phyloP scores from a whole-genome alignment of 2,329 filamentous ascomycete genomes.

The Microdochium bolleyi region DNA sequence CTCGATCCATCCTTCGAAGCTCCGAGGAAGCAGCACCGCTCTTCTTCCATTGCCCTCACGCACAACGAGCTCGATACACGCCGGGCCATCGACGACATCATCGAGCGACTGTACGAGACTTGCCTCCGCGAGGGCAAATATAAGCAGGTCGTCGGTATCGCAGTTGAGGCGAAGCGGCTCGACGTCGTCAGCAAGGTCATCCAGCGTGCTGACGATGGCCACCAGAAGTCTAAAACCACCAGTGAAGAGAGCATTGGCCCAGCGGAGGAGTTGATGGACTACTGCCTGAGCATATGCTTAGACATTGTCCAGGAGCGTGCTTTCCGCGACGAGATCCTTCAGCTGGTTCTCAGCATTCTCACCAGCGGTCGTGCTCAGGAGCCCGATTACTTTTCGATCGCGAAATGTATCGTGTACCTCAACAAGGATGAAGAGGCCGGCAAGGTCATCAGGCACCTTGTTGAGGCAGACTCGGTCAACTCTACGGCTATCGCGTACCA shows the following conservation, averaged over 20 bases:
- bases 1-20: slow-evolving; percentile 51
- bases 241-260: slow-evolving; percentile 44
- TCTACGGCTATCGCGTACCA: slow-evolving; percentile 88
- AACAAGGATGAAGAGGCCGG: slow-evolving; percentile 88
- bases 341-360: slow-evolving; percentile 88
- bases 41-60: slow-evolving; percentile 56
- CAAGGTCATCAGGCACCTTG: slow-evolving; percentile 72
- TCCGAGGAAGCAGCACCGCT: slow-evolving; percentile 42
- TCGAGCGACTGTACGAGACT: slow-evolving; percentile 84
- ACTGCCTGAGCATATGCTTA: slow-evolving; percentile 93
- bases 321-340: slow-evolving; percentile 75
- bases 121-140: slow-evolving; percentile 83
- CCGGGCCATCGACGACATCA: slow-evolving; percentile 71
- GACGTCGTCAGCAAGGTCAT: slow-evolving; percentile 83
- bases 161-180: slow-evolving; percentile 87
- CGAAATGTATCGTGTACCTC: slow-evolving; percentile 93
- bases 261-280: slow-evolving; percentile 93
- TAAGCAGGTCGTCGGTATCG: slow-evolving; percentile 92
- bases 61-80: slow-evolving; percentile 61
- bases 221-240: slow-evolving; percentile 62
- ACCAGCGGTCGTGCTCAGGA: slow-evolving; percentile 72
- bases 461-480: slow-evolving; percentile 68
- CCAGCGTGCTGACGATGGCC: slow-evolving; percentile 78
- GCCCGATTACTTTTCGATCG: slow-evolving; percentile 96
- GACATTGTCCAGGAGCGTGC: slow-evolving; percentile 91